Evolutionary conservation across 192 early-diverging fungal genomes (phyloP).

Genomic region (Backusella parvicylindrica): DNA sequence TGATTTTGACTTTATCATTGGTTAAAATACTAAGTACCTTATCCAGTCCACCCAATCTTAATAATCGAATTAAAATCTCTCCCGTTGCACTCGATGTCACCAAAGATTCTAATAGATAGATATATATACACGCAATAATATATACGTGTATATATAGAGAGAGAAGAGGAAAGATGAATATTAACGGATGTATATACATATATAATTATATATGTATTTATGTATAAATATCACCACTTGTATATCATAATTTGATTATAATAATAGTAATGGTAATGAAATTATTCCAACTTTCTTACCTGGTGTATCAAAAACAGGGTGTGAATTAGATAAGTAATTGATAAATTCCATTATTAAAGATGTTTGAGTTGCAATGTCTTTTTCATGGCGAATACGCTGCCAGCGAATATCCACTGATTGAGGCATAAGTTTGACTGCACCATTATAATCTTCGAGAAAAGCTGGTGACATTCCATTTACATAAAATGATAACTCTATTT

Average conservation of each 20-base stretch:
- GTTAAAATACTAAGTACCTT: conserved; percentile 4
- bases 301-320: neutral
- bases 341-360: neutral
- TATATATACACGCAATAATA: neutral
- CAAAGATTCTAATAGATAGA: neutral
- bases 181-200: neutral
- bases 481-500: conserved; percentile 11
- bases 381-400: conserved; percentile 9
- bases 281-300: neutral
- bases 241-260: neutral
- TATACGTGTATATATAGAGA: neutral
- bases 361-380: neutral
- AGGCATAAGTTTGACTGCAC: neutral
- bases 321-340: neutral
- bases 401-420: conserved; percentile 13
- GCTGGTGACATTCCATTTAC: neutral
- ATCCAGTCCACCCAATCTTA: neutral
- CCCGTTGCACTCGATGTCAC: neutral
- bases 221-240: neutral
- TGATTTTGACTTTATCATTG: neutral
- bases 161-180: neutral
- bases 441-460: neutral
- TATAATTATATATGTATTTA: neutral
- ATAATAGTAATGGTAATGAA: neutral
- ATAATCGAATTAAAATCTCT: conserved; percentile 7